A percentile compares a stretch with the other conserved stretches of the same genome.
Evolutionary conservation across 176 grass and related monocot genomes (phyloP).

Genomic region (Neostapfia colusana): DNA sequence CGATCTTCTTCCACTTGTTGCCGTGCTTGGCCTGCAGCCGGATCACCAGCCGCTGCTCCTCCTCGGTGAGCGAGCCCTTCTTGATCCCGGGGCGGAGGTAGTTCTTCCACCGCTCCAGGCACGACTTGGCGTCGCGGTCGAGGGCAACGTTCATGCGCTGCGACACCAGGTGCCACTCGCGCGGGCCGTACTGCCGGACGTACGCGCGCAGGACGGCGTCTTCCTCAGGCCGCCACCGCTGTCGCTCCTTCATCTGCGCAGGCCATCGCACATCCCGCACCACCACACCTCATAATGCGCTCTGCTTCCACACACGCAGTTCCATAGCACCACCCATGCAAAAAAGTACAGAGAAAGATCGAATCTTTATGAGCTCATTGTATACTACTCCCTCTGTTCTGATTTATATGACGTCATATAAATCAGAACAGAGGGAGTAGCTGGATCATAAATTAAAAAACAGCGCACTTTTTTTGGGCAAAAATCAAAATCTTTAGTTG

Average conservation of each 20-base stretch:
- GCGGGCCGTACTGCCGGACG: slow-evolving; percentile 84
- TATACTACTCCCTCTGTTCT: too few relatives aligned
- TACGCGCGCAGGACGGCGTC: slow-evolving; percentile 83
- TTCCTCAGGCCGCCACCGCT: slow-evolving; percentile 95
- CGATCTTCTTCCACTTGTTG: slow-evolving; percentile 99
- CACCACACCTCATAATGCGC: slow-evolving; percentile 63
- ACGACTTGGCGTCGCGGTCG: slow-evolving; percentile 91
- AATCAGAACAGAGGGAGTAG: too few relatives aligned
- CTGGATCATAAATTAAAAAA: too few relatives aligned
- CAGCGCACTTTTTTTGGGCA: too few relatives aligned
- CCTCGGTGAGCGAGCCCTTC: slow-evolving; percentile 88
- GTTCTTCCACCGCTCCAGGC: slow-evolving; percentile 98
- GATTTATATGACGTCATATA: too few relatives aligned
- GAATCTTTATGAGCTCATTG: background rate
- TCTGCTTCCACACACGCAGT: background rate
- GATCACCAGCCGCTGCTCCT: slow-evolving; percentile 91
- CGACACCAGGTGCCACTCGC: slow-evolving; percentile 88
- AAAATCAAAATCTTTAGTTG: background rate
- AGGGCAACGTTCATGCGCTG: slow-evolving; percentile 88
- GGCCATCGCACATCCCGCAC: slow-evolving; percentile 63
- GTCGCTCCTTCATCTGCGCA: slow-evolving; percentile 92
- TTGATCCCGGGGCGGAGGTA: slow-evolving; percentile 91
- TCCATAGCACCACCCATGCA: background rate
- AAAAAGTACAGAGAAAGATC: background rate
- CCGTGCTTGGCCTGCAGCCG: slow-evolving; percentile 92